phyloP scores from a whole-genome alignment of 192 early-diverging fungal genomes.

The Linnemannia schmuckeri region DNA sequence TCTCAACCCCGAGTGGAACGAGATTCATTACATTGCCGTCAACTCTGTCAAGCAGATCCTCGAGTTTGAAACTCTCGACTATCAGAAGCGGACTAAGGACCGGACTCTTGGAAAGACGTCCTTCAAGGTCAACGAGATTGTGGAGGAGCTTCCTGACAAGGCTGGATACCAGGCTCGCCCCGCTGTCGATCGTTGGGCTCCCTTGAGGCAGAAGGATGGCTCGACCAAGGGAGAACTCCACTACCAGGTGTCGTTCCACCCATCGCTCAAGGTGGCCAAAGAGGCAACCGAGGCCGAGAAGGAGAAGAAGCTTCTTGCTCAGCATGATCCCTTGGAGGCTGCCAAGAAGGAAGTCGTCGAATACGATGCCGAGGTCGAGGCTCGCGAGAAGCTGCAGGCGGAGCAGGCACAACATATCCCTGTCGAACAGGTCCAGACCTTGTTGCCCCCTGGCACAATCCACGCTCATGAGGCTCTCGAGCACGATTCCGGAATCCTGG shows the following conservation, averaged over 20 bases:
- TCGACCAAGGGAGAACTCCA: constrained; percentile 70
- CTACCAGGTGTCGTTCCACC: constrained; percentile 69
- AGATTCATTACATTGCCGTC: constrained; percentile 85
- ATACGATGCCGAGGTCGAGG: background rate
- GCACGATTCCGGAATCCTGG: constrained; percentile 41
- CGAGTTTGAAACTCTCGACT: constrained; percentile 87
- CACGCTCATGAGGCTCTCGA: constrained; percentile 31
- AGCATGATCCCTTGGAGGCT: background rate
- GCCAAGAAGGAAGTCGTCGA: constrained; percentile 14
- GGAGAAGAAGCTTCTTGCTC: background rate
- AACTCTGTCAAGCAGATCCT: constrained; percentile 82
- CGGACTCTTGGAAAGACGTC: constrained; percentile 81
- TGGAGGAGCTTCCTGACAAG: constrained; percentile 59
- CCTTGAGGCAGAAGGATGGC: constrained; percentile 68
- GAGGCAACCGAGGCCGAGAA: constrained; percentile 31
- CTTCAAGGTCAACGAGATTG: constrained; percentile 72
- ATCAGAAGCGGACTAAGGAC: constrained; percentile 87
- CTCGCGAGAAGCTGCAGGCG: background rate
- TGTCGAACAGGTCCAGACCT: constrained; percentile 11
- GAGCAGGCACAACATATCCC: background rate
- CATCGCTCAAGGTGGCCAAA: constrained; percentile 47
- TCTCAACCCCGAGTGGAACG: constrained; percentile 92
- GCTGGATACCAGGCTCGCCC: constrained; percentile 29
- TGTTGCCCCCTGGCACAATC: constrained; percentile 32
- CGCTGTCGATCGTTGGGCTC: constrained; percentile 58